Conservation (phyloP, 1,284 basidiomycete genomes). For the Jaminaea rosea region DNA sequence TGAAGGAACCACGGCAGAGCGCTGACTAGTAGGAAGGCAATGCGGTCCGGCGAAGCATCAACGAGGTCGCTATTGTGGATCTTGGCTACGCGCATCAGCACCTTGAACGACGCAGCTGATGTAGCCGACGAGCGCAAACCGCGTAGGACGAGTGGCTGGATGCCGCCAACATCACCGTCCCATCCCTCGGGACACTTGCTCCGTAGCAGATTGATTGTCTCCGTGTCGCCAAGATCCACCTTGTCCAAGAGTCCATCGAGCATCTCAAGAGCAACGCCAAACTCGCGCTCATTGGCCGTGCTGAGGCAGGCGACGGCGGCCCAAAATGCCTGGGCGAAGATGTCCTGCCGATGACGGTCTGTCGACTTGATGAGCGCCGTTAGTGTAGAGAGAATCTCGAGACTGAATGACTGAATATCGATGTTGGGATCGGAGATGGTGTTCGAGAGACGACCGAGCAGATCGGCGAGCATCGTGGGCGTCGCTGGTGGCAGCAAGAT, state of each 20-base stretch:
- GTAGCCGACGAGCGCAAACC: slow-evolving; percentile 74
- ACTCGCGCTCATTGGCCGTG: slow-evolving; percentile 76
- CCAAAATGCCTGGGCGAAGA: slow-evolving; percentile 78
- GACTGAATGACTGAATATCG: slow-evolving; percentile 71
- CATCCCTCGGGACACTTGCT: slow-evolving; percentile 65
- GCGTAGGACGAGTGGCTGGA: slow-evolving; percentile 68
- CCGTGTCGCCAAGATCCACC: slow-evolving; percentile 64
- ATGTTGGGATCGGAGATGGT: slow-evolving; percentile 65
- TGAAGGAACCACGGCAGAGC: slow-evolving; percentile 82
- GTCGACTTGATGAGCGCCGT: slow-evolving; percentile 59
- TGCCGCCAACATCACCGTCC: slow-evolving; percentile 57
- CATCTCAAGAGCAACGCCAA: slow-evolving; percentile 61
- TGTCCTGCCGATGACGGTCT: slow-evolving; percentile 55
- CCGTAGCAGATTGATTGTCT: slow-evolving; percentile 58
- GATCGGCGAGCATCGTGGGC: slow-evolving; percentile 64
- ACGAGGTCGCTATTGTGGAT: slow-evolving; percentile 62
- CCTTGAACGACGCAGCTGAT: slow-evolving; percentile 60
- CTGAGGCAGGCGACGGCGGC: slow-evolving; percentile 69
- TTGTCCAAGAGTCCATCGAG: slow-evolving; percentile 63
- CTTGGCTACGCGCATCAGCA: slow-evolving; percentile 61
- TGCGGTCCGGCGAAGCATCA: slow-evolving; percentile 60
- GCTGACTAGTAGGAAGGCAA: slow-evolving; percentile 73
- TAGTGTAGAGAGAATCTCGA: slow-evolving; percentile 72
- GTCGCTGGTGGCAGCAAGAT: slow-evolving; percentile 67
- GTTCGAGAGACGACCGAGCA: slow-evolving; percentile 74